Base-by-base conservation (phyloP, 2,329 filamentous ascomycete species). In the Diatrype stigma region DNA sequence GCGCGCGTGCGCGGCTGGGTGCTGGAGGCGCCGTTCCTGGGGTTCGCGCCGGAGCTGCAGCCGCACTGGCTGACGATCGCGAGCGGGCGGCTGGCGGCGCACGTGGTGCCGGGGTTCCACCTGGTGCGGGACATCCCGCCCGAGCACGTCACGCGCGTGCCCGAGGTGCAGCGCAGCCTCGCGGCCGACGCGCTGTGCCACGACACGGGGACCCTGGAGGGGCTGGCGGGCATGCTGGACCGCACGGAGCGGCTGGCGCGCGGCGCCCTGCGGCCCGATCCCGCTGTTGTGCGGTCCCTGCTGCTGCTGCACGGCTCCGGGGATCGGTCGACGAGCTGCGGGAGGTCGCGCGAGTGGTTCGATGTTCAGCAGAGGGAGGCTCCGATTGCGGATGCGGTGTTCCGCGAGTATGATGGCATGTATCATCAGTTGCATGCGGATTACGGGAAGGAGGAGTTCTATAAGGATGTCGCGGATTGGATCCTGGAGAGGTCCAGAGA, bases 141-240 rank as follows among this genome's bases (percentile, higher is more conserved):
- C 2, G 77, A 79, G 53, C 76, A 85, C 54, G 65, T 96, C 49
- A 84, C 79, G 34, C 81, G 90, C 22, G 87, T 93, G 67, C 73
- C 79, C 22, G 80, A 72, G 21, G 81, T 89, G 2, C 77, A 80
- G 48, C 73, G 80, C 61, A 77, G 74, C 23, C 79, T 89, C 56
- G 71, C 73, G 2, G 77, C 81, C 28, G 92, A 96, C 68, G 64
- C 76, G 46, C 74, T 96, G 48, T 84, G 85, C 68, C 91, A 96
- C 70, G 80, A 93, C 67, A 93, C 84, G 2, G 92, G 90, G 34
- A 96, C 92, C 6, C 76, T 96, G n/a, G 86, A 92, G 67, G 89
- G 89, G 1, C 67, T 96, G 32, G 80, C 87, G 0, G 85, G 82
- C 0, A 78, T 96, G 79, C 72, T 96, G 56, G 89, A 95, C 66